A percentile compares a stretch with the other conserved stretches of the same genome.
Evolutionary conservation across 257 asterid genomes (phyloP).

Genomic region (Apocynum venetum): DNA sequence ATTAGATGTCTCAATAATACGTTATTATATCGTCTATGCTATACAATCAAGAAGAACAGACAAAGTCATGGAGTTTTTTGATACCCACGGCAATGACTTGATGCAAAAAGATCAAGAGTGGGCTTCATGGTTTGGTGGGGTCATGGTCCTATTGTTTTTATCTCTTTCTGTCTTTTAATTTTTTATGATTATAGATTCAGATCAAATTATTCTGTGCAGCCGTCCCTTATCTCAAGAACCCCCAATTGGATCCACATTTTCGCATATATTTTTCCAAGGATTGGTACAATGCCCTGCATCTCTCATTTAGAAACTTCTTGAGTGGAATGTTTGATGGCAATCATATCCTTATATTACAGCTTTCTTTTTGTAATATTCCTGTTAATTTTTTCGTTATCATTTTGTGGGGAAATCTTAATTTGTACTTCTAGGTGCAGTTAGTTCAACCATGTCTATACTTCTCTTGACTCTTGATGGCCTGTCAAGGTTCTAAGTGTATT

Average conservation of each 20-base stretch:
- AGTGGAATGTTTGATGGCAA: conserved; percentile 74
- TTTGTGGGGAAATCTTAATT: background rate
- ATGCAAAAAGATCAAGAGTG: conserved; percentile 63
- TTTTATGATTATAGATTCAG: conserved; percentile 1
- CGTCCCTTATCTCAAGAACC: conserved; percentile 72
- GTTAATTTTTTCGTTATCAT: background rate
- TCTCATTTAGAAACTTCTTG: conserved; percentile 71
- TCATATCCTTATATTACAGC: conserved; percentile 70
- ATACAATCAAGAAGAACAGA: conserved; percentile 65
- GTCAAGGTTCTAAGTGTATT: background rate
- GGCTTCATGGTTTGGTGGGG: conserved; percentile 89
- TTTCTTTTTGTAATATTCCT: background rate
- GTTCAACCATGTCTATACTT: background rate
- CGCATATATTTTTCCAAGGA: conserved; percentile 78
- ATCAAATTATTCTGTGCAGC: conserved; percentile 47
- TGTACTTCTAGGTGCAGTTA: background rate
- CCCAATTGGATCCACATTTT: conserved; percentile 76
- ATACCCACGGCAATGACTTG: conserved; percentile 58
- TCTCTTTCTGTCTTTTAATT: background rate
- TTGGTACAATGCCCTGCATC: conserved; percentile 77
- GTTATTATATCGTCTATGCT: conserved; percentile 68
- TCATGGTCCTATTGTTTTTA: conserved; percentile 4
- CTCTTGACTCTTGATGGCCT: background rate
- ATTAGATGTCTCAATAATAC: conserved; percentile 60
- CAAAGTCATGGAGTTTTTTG: conserved; percentile 70